Conservation (phyloP, 1,139 yeast genomes). For the Candida sp. region DNA sequence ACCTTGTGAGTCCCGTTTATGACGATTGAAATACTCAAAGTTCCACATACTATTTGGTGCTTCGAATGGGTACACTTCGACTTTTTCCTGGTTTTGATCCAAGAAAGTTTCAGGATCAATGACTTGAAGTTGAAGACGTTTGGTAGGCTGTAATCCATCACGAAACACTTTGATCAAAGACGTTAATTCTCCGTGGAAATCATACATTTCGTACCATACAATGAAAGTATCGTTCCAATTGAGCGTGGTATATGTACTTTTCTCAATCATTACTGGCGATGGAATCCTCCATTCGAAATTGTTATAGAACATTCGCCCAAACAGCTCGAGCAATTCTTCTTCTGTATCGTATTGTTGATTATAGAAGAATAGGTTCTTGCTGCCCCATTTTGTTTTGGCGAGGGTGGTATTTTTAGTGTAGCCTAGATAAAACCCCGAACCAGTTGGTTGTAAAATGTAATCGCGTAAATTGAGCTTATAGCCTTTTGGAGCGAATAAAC, state of each 20-base stretch:
- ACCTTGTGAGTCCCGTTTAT: background rate
- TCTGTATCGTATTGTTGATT: slow-evolving; percentile 14
- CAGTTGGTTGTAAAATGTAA: slow-evolving; percentile 22
- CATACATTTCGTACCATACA: slow-evolving; percentile 38
- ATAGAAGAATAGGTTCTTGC: slow-evolving; percentile 22
- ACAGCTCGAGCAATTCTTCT: slow-evolving; percentile 13
- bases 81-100: slow-evolving; percentile 30
- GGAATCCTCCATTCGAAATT: slow-evolving; percentile 22
- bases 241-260: slow-evolving; percentile 13
- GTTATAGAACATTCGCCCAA: slow-evolving; percentile 18
- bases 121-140: slow-evolving; percentile 16
- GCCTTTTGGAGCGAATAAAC: slow-evolving; percentile 16
- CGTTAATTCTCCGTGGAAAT: slow-evolving; percentile 26
- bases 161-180: slow-evolving; percentile 21
- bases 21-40: slow-evolving; percentile 18
- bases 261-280: slow-evolving; percentile 20
- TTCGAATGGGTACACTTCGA: slow-evolving; percentile 14
- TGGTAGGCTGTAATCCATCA: slow-evolving; percentile 14
- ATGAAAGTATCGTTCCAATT: slow-evolving; percentile 33
- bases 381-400: slow-evolving; percentile 15
- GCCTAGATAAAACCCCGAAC: slow-evolving; percentile 30
- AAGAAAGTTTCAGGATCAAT: slow-evolving; percentile 29
- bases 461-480: slow-evolving; percentile 25
- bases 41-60: slow-evolving; percentile 24
- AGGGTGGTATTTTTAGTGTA: slow-evolving; percentile 11